These are phyloP conservation scores for Leccinum angustisporum DNA, from an alignment of 1,284 basidiomycete genomes.

Conservation along the genomic window DNA sequence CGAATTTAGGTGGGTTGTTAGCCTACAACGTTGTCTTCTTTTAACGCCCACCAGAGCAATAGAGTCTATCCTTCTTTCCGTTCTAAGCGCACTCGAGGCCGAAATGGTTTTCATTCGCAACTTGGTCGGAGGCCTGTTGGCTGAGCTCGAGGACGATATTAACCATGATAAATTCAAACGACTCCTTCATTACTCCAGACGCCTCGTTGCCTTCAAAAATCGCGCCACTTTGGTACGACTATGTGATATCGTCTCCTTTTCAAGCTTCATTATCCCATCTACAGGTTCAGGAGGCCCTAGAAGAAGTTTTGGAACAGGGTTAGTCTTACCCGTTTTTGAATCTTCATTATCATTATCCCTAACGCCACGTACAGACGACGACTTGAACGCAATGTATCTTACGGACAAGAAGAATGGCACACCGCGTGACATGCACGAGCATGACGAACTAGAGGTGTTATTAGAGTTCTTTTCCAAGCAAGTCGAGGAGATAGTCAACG, in stretches of 20 bases:
- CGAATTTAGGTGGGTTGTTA: constrained; percentile 75
- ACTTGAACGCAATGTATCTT: constrained; percentile 90
- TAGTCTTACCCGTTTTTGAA: constrained; percentile 9
- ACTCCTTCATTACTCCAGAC: constrained; percentile 85
- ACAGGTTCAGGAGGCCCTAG: constrained; percentile 85
- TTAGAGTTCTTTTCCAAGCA: constrained; percentile 95
- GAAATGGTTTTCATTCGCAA: constrained; percentile 91
- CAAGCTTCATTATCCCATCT: constrained; percentile 5
- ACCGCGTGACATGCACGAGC: constrained; percentile 67
- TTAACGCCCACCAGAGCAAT: constrained; percentile 60
- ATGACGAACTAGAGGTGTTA: constrained; percentile 91
- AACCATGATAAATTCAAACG: constrained; percentile 91
- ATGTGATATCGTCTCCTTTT: not conserved
- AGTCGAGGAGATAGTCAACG: constrained; percentile 93
- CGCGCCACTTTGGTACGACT: constrained; percentile 71
- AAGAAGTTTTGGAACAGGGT: constrained; percentile 91
- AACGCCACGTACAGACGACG: constrained; percentile 67
- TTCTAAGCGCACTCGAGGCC: constrained; percentile 86
- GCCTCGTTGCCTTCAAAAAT: constrained; percentile 85
- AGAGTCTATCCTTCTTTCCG: constrained; percentile 87
- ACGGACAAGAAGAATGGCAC: constrained; percentile 71
- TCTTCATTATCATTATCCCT: constrained; percentile 5
- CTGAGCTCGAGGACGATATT: constrained; percentile 90
- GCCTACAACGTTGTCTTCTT: constrained; percentile 13
- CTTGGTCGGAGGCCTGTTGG: constrained; percentile 84